A percentile compares a stretch with the other conserved stretches of the same genome.
Conservation (phyloP, 2,329 filamentous ascomycete species). For the Microdochium paspali region DNA sequence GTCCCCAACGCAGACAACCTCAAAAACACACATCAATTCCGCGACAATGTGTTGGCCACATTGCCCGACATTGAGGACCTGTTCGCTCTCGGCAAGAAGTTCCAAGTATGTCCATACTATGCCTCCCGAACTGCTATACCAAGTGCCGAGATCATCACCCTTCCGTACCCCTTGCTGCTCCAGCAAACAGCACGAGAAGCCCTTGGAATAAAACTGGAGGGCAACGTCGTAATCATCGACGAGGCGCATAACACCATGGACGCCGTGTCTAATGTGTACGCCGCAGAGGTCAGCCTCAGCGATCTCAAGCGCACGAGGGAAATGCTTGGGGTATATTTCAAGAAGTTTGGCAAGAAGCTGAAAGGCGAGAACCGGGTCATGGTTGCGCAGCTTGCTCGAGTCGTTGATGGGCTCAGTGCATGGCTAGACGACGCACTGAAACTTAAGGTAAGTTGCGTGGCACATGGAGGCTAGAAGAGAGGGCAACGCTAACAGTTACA, state of each 20-base stretch:
- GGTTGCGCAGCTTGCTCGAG: slow-evolving; percentile 74
- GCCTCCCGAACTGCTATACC: slow-evolving; percentile 80
- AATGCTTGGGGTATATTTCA: slow-evolving; percentile 75
- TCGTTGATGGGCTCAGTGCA: slow-evolving; percentile 68
- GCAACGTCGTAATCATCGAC: slow-evolving; percentile 89
- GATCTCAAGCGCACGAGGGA: slow-evolving; percentile 65
- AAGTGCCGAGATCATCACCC: slow-evolving; percentile 77
- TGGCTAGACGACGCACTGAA: slow-evolving; percentile 52
- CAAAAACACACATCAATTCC: slow-evolving; percentile 65
- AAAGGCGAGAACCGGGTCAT: slow-evolving; percentile 90
- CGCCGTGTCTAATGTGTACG: slow-evolving; percentile 79
- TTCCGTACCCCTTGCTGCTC: slow-evolving; percentile 84
- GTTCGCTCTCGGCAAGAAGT: slow-evolving; percentile 62
- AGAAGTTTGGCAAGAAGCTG: slow-evolving; percentile 77
- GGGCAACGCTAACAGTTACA: slow-evolving; percentile 15
- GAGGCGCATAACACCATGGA: slow-evolving; percentile 98
- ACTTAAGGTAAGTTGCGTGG: slow-evolving; percentile 29
- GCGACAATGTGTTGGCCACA: slow-evolving; percentile 74
- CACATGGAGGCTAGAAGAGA: slow-evolving; percentile 11
- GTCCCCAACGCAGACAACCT: slow-evolving; percentile 72
- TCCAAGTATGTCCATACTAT: slow-evolving; percentile 90
- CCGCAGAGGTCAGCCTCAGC: slow-evolving; percentile 61
- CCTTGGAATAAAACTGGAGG: slow-evolving; percentile 74
- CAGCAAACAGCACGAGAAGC: slow-evolving; percentile 84
- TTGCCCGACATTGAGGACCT: slow-evolving; percentile 93